Evolutionary conservation across 1,284 basidiomycete genomes (phyloP), one percentile per base, ranked within the genome.

Genomic region (Puccinia polysora): DNA sequence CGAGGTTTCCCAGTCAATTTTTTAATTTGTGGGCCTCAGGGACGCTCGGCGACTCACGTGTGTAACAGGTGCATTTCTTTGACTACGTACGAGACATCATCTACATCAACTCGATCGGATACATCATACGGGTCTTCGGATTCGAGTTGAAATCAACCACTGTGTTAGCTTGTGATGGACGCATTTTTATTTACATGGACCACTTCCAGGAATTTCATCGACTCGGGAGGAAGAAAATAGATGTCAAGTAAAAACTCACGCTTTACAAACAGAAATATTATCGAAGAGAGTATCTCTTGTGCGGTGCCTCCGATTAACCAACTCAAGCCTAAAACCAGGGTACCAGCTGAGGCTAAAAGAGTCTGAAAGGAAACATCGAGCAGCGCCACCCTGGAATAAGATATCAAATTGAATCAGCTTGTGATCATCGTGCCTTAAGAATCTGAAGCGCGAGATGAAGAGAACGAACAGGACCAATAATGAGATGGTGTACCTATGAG

Each of bases 261-360:
- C 79, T 85, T 85, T 78, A 93, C 84, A 81, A 94, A 93, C 36
- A 93, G 82, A 83, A 93, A 92, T 76, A 92, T 89, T 80, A 90
- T 89, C 75, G 86, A 87, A 18, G 85, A 43, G 25, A 82, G 76
- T 38, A 83, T 81, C 76, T 83, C 83, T 74, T 82, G 80, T 67
- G 82, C 82, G 0, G 83, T 83, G 6, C 81, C 83, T 49, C 91
- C 90, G 75, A 97, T 92, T 70, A 95, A 85, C 91, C 91, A 95
- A 73, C 89, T 90, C 56, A 93, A 83, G 79, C 89, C 89, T 60
- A 94, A 88, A 71, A 92, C 83, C 65, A 91, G 83, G 0, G 90
- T 90, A 30, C 90, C 89, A 49, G 89, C 87, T 28, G 88, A 89
- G 7, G 77, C 72, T 23, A 76, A 68, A 60, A 77, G 67, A 4